Evolutionary conservation across 192 early-diverging fungal species (phyloP).

Genomic region (Coemansia sp.): DNA sequence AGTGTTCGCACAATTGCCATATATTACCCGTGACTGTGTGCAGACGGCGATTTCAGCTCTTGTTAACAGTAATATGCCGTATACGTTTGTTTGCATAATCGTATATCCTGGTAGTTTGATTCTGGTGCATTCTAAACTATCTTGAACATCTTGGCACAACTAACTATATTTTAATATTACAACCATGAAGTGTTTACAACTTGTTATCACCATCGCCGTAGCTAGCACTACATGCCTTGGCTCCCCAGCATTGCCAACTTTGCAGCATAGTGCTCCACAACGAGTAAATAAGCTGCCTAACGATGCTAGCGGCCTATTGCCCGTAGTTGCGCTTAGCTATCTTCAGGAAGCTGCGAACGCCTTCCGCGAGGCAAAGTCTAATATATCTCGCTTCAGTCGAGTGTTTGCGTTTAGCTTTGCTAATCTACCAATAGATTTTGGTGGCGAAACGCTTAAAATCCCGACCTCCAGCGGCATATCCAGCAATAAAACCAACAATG

Average conservation of each 20-base stretch:
- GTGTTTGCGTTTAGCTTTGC: conserved; percentile 18
- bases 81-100: not conserved
- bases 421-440: conserved; percentile 13
- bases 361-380: not conserved
- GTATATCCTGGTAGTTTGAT: not conserved
- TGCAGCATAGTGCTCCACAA: not conserved
- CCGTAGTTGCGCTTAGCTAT: conserved; percentile 14
- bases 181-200: not conserved
- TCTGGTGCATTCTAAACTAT: not conserved
- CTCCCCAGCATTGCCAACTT: not conserved
- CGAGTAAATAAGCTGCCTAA: not conserved
- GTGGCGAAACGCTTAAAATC: not conserved
- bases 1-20: not conserved
- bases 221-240: not conserved
- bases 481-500: too few relatives aligned
- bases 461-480: not conserved
- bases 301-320: not conserved
- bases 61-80: not conserved
- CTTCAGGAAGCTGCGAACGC: conserved; percentile 8
- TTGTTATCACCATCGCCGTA: not conserved
- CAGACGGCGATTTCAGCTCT: not conserved
- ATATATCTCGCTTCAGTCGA: not conserved
- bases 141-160: not conserved
- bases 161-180: not conserved
- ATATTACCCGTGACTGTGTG: not conserved